Evolutionary conservation across 805 yeast species (phyloP).

Genomic region (Suhomyces faveliae): DNA sequence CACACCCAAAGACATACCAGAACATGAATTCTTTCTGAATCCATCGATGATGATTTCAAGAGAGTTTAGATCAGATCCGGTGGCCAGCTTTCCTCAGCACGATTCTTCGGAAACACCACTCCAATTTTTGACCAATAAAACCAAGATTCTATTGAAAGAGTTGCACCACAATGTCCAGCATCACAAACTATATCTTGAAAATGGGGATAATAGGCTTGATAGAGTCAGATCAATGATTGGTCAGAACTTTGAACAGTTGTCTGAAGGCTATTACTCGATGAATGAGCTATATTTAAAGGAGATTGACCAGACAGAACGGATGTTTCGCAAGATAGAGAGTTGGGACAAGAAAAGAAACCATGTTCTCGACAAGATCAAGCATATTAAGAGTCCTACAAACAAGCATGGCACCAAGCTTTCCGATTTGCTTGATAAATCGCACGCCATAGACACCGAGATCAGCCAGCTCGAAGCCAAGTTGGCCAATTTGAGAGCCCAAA

Average conservation of each 20-base stretch:
- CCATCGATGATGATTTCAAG: constrained; percentile 14
- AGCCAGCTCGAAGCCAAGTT: constrained; percentile 35
- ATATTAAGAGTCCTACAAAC: constrained; percentile 39
- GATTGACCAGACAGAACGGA: constrained; percentile 21
- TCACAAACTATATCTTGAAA: constrained; percentile 26
- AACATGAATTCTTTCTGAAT: constrained; percentile 19
- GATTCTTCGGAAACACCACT: constrained; percentile 24
- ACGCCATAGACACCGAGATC: constrained; percentile 38
- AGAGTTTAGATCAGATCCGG: background rate
- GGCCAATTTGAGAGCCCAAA: constrained; percentile 30
- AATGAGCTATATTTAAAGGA: constrained; percentile 47
- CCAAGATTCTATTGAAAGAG: constrained; percentile 21
- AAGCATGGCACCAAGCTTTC: constrained; percentile 43
- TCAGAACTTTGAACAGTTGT: constrained; percentile 34
- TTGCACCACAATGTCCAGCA: constrained; percentile 19
- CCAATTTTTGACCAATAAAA: constrained; percentile 30
- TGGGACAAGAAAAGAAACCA: constrained; percentile 42
- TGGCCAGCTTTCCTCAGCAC: background rate
- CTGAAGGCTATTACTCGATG: constrained; percentile 44
- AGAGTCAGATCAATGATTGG: constrained; percentile 27
- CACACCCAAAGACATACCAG: constrained; percentile 6
- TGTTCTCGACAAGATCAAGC: constrained; percentile 34
- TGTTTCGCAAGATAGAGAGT: constrained; percentile 29
- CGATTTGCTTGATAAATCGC: constrained; percentile 31
- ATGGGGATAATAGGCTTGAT: constrained; percentile 35